Percentiles rank a stretch among this genome's conserved stretches.
phyloP scores from a whole-genome alignment of 441 rosid species.

The Pelargonium australe region DNA sequence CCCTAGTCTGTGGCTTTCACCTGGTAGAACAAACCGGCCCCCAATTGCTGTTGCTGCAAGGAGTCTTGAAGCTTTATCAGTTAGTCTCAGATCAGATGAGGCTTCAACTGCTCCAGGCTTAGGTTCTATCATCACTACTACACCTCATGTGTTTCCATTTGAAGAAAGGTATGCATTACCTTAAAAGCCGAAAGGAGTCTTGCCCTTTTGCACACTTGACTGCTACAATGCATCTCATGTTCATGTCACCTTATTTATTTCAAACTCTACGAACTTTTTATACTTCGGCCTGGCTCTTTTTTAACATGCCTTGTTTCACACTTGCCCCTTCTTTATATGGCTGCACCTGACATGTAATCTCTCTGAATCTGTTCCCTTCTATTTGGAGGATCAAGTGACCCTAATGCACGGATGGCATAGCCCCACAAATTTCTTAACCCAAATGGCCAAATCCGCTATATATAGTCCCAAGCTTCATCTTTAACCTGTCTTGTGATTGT shows the following conservation, averaged over 20 bases:
- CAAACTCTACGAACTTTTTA: background rate
- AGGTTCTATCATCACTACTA: constrained; percentile 69
- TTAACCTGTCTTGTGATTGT: background rate
- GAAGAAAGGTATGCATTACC: constrained; percentile 68
- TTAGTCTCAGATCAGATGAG: constrained; percentile 47
- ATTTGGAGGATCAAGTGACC: background rate
- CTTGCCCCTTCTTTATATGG: background rate
- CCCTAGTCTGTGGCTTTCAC: constrained; percentile 88
- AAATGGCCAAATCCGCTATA: background rate
- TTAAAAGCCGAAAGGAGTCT: constrained; percentile 1
- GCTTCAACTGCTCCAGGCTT: constrained; percentile 38
- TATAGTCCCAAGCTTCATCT: background rate
- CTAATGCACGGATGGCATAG: background rate
- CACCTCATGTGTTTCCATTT: constrained; percentile 93
- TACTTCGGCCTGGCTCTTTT: background rate
- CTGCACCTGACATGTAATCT: background rate
- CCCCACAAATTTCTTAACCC: background rate
- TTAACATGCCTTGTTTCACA: background rate
- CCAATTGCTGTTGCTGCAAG: constrained; percentile 91
- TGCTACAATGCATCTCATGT: constrained; percentile 7
- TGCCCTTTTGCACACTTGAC: background rate
- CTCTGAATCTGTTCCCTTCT: background rate
- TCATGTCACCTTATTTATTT: background rate
- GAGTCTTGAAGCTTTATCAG: constrained; percentile 61
- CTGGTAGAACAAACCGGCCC: constrained; percentile 72